Base-by-base conservation (phyloP, 192 early-diverging fungal genomes). In the Backusella psychrophila region DNA sequence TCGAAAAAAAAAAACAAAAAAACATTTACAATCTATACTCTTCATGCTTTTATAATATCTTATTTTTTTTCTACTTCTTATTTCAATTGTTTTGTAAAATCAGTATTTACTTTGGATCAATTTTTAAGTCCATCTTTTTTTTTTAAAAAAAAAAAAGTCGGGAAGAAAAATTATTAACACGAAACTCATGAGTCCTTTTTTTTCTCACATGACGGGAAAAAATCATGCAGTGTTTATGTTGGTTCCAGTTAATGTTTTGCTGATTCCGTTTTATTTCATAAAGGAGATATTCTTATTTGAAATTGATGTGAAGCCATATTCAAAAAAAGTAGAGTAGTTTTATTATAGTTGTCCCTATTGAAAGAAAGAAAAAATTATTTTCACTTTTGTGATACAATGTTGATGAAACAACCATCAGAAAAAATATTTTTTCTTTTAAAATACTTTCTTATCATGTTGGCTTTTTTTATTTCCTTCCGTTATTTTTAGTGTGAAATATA, bases 121-220 rank as follows among this genome's bases (percentile, higher is more conserved):
- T 63, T 63, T 53, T 63, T 29, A n/a, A 49, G 5, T n/a, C 19
- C 56, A 63, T 59, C 23, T 12, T 59, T 39, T 71, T 71, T 71
- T 71, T 63, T 59, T 23, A 14, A 26, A 59, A 59, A 59, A 59
- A 59, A 59, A 26, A 59, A 26, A 29, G n/a, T 49, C 46, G 46
- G 46, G 17, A 9, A 23, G 21, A 59, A 59, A 63, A 63, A 63
- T 63, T 9, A 63, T n/a, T 29, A 63, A 29, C 56, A 63, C 56
- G 56, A 63, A 63, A 63, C 56, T 63, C 56, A 29, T 63, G 56
- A 63, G 56, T 29, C 26, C 52, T 26, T 63, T 63, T 59, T 63
- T 12, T 63, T 63, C 56, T 63, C 56, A 63, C 56, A 63, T 63
- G 56, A 63, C 26, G 56, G 56, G 29, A 29, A 59, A 63, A 63